Evolutionary conservation across 495 filamentous ascomycete genomes (phyloP).

Genomic region (Friedmanniomyces simplex): DNA sequence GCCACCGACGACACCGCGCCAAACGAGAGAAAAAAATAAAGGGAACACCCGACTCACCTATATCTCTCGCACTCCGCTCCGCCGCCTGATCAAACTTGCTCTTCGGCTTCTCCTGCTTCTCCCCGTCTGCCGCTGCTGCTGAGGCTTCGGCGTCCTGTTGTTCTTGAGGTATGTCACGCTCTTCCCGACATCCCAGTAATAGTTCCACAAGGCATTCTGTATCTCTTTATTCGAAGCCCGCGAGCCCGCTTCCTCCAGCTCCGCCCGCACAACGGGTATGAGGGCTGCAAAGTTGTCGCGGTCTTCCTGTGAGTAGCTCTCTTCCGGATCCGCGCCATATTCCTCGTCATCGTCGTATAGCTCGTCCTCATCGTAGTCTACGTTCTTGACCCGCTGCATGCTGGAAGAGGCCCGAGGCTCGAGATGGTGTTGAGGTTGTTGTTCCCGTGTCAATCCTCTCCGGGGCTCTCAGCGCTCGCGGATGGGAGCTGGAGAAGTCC

Average conservation of each 20-base stretch:
- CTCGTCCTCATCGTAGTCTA: conserved; percentile 31
- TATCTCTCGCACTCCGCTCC: conserved; percentile 18
- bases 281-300: conserved; percentile 12
- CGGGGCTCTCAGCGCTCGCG: too few relatives aligned
- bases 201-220: conserved; percentile 85
- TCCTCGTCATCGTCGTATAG: conserved; percentile 26
- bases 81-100: conserved; percentile 35
- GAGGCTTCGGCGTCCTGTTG: conserved; percentile 22
- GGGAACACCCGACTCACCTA: conserved; percentile 10
- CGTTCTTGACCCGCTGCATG: conserved; percentile 29
- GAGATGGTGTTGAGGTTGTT: neutral
- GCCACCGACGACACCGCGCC: neutral
- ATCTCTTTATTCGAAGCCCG: conserved; percentile 58
- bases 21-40: neutral
- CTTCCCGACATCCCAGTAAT: conserved; percentile 87
- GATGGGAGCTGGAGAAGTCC: neutral
- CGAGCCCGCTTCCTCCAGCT: conserved; percentile 6
- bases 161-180: conserved; percentile 65
- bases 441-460: too few relatives aligned
- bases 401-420: neutral
- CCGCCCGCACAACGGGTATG: conserved; percentile 15
- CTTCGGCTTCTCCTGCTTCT: conserved; percentile 29
- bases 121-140: neutral
- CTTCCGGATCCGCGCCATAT: neutral
- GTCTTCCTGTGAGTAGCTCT: conserved; percentile 13